Evolutionary conservation across 2,329 filamentous ascomycete species (phyloP), one percentile per base, ranked within the genome.

Genomic region (Pezicula neosporulosa): DNA sequence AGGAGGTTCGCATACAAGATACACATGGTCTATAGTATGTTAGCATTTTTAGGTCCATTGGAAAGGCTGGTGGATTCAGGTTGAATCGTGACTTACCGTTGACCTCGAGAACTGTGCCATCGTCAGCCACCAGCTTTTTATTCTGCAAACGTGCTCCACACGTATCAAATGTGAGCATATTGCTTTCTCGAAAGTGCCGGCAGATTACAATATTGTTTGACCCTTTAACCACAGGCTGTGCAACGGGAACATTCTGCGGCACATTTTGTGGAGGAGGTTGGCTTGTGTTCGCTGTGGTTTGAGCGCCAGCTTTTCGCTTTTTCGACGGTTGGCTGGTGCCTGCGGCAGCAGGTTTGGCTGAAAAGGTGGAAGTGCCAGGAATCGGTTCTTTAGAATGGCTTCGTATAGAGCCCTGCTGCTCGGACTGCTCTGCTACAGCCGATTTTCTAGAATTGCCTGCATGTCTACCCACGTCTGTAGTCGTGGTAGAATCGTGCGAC

Each of bases 1-100:
- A 15, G 94, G 94, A 47, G 94, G 94, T 72, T 99, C 94, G 72
- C 92, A 97, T 57, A 99, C 88, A 56, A 97, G 83, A 76, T 97
- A 99, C 60, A 96, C 90, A 75, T 97, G 84, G 71, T 89, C 86
- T 88, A 65, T 16, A 49, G 18, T 19, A 30, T 33, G 51, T 63
- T 57, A 63, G 58, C 52, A 33, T 48, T 28, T 24, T 33, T 15
- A 43, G 24, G 9, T 36, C 16, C 18, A 42, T 16, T 50, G 49
- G 54, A 46, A 50, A 53, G 27, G 45, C 51, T 46, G 53, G 46
- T 46, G 15, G n/a, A 30, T 42, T 12, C n/a, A 13, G 12, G 33
- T 15, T 36, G 19, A 16, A 24, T 33, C 13, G 41, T 52, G 49
- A 71, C 85, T 75, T 81, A 97, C 93, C 94, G 75, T 99, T 95